Percentiles rank a stretch among this genome's conserved stretches.
Evolutionary conservation across 75 land plant species (phyloP).

Genomic region (Picea glauca): DNA sequence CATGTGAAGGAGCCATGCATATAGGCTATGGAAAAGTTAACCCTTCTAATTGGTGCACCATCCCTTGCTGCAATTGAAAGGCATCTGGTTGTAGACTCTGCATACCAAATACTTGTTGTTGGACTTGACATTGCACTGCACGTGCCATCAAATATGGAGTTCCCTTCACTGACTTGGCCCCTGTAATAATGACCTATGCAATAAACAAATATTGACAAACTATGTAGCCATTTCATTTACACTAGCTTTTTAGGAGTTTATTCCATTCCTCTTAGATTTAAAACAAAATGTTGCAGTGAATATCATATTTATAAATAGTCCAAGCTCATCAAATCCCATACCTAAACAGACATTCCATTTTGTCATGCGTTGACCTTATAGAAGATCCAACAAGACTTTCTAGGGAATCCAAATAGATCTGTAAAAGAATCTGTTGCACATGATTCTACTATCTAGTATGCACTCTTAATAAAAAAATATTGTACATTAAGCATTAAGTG

Average conservation of each 20-base stretch:
- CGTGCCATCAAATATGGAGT: slow-evolving; percentile 60
- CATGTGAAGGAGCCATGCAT: neutral
- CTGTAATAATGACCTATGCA: slow-evolving; percentile 31
- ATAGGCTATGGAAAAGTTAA: slow-evolving; percentile 37
- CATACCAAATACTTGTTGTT: slow-evolving; percentile 4
- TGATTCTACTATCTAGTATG: neutral
- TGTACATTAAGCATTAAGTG: neutral
- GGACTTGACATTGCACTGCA: slow-evolving; percentile 33
- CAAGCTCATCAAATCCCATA: neutral
- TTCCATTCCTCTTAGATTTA: neutral
- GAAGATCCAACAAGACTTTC: no score
- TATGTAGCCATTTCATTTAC: neutral
- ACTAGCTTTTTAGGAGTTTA: neutral
- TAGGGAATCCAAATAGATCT: no score
- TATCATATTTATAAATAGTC: neutral
- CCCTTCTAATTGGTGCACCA: slow-evolving; percentile 40
- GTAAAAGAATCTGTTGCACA: no score
- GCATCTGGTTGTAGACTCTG: no score
- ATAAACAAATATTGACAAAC: neutral
- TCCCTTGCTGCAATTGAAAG: slow-evolving; percentile 19
- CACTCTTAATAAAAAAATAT: neutral
- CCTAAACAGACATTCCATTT: neutral
- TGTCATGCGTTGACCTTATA: neutral
- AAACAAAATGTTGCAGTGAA: neutral
- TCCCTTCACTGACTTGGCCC: slow-evolving; percentile 53